Evolutionary conservation across 345 rosid species (phyloP), one percentile per base, ranked within the genome.

Genomic region (Heritiera littoralis): DNA sequence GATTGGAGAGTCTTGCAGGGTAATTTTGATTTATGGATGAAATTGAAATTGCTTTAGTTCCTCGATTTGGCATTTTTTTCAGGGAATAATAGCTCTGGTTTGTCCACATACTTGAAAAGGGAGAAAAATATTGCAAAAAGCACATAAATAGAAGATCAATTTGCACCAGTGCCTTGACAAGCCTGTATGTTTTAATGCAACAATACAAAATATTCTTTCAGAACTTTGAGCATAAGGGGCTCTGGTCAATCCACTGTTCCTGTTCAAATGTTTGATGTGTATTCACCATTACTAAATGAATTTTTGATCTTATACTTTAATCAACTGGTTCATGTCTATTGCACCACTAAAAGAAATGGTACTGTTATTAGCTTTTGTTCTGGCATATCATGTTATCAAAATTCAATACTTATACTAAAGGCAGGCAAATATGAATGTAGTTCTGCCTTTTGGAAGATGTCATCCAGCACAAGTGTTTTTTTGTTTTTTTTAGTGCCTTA

Each of bases 371-470:
- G 41, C 74, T 35, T 28, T 56, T 46, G 15, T 70, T 48, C 14
- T 48, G 56, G 58, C 56, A 70, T 28, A 20, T 70, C 41, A 48
- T 13, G 59, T 49, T 70, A 48, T 49, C 74, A 12, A 23, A 70
- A 49, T 17, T 43, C 6, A 43, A 70, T 49, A 14, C 74, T 4
- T 28, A 46, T 46, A 23, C 7, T 30, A 30, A 14, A 63, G 18
- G 41, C 2, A 30, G 41, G 41, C 35, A 28, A 60, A 61, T 58
- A 46, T 45, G 58, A 70, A 23, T 70, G 3, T 49, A 28, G 59
- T 32, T 49, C 20, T 71, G 43, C n/a, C 75, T 3, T 48, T 71
- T 71, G 6, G 41, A 43, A 71, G 58, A 59, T 71, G 23, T 71
- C 12, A 35, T 7, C 49, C 59, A 28, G 59, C 14, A 17, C 11